A percentile compares a stretch with the other conserved stretches of the same genome.
These are phyloP conservation scores for Apiospora saccharicola DNA, from an alignment of 2,329 filamentous ascomycete genomes.

Conservation along the genomic window DNA sequence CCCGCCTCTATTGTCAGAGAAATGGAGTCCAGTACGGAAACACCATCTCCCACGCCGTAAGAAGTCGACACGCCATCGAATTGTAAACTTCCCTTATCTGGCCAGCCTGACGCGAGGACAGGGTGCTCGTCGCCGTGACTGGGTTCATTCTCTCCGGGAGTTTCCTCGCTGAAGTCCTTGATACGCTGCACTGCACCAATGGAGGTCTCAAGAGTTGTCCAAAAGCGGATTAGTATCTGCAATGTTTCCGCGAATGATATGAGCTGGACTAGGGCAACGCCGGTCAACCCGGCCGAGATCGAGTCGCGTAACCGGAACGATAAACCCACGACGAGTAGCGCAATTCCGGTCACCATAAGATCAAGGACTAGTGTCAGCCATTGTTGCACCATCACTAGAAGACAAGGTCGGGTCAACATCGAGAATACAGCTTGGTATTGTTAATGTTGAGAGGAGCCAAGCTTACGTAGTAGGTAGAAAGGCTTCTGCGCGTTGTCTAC, in stretches of 20 bases:
- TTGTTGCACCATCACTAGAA: conserved; percentile 40
- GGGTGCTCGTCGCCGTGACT: neutral
- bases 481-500: conserved; percentile 29
- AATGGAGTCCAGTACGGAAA: conserved; percentile 24
- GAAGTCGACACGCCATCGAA: conserved; percentile 23
- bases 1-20: conserved; percentile 24
- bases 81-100: conserved; percentile 18
- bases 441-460: too few relatives aligned
- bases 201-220: conserved; percentile 26
- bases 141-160: conserved; percentile 16
- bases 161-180: conserved; percentile 26
- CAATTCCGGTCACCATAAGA: conserved; percentile 40
- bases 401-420: conserved; percentile 31
- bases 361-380: conserved; percentile 45
- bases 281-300: conserved; percentile 25
- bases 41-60: conserved; percentile 22
- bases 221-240: conserved; percentile 24
- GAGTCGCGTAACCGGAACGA: conserved; percentile 20
- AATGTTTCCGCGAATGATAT: conserved; percentile 26
- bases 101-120: conserved; percentile 18
- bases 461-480: conserved; percentile 37
- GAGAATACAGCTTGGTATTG: too few relatives aligned
- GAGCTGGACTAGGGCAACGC: conserved; percentile 27
- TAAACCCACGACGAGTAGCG: conserved; percentile 40
- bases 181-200: conserved; percentile 26